phyloP scores from a whole-genome alignment of 805 yeast species.

The Wickerhamomyces bisporus region DNA sequence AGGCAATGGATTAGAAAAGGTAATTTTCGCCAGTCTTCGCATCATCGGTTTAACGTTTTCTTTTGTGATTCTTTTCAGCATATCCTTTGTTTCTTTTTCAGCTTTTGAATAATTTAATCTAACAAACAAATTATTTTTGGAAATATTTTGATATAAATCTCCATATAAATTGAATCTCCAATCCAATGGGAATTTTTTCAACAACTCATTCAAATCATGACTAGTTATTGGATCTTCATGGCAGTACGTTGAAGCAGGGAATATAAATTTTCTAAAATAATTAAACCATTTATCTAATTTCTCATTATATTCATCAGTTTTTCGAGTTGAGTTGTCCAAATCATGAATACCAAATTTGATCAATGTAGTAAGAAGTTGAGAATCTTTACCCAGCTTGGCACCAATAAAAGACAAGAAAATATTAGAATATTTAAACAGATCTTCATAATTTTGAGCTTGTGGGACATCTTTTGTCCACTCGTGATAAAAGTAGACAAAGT shows the following conservation, averaged over 20 bases:
- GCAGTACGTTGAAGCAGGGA: slow-evolving; percentile 48
- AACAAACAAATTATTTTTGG: slow-evolving; percentile 50
- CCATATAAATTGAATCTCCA: slow-evolving; percentile 76
- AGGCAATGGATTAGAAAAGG: slow-evolving; percentile 75
- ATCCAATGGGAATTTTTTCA: slow-evolving; percentile 52
- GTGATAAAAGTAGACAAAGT: slow-evolving; percentile 36
- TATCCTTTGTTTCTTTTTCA: slow-evolving; percentile 73
- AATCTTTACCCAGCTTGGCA: slow-evolving; percentile 43
- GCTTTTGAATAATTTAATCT: slow-evolving; percentile 60
- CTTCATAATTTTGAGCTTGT: slow-evolving; percentile 31
- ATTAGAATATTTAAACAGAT: slow-evolving; percentile 42
- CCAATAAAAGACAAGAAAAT: slow-evolving; percentile 52
- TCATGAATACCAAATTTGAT: slow-evolving; percentile 52
- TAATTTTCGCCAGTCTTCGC: slow-evolving; percentile 64
- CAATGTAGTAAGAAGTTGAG: slow-evolving; percentile 48
- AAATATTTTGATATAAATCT: slow-evolving; percentile 55
- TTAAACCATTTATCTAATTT: slow-evolving; percentile 45
- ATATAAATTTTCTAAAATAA: slow-evolving; percentile 57
- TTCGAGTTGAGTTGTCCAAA: slow-evolving; percentile 18
- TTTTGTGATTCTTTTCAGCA: slow-evolving; percentile 74
- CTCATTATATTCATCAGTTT: slow-evolving; percentile 11
- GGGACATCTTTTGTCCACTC: slow-evolving; percentile 46
- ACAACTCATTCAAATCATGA: slow-evolving; percentile 51
- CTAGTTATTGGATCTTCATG: slow-evolving; percentile 54
- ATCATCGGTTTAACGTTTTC: slow-evolving; percentile 72